phyloP scores from a whole-genome alignment of 164 flowering plant species.

The Aristolochia fimbriata region DNA sequence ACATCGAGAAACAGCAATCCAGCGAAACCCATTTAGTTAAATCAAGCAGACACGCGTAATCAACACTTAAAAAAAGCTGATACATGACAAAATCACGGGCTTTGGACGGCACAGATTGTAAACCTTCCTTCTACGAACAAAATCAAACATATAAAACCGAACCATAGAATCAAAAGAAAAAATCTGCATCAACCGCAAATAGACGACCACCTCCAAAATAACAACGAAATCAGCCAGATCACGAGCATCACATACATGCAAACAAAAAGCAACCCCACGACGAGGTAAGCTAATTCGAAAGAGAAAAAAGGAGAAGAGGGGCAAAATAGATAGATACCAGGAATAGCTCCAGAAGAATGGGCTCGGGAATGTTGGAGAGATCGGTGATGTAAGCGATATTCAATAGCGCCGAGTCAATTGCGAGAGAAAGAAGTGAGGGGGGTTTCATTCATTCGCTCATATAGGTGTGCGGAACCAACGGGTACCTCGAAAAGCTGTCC shows the following conservation, averaged over 20 bases:
- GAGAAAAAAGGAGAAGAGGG: neutral
- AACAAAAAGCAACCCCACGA: neutral
- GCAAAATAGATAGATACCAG: neutral
- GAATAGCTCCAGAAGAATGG: slow-evolving; percentile 10
- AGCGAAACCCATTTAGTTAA: too few relatives aligned
- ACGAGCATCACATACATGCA: neutral
- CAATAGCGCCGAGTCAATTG: slow-evolving; percentile 10
- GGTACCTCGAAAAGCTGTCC: too few relatives aligned
- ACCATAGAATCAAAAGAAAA: too few relatives aligned
- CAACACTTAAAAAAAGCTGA: too few relatives aligned
- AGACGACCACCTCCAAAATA: neutral
- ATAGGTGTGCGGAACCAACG: neutral
- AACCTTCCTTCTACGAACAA: too few relatives aligned
- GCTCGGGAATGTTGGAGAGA: slow-evolving; percentile 13
- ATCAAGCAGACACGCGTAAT: too few relatives aligned
- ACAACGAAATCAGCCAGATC: neutral
- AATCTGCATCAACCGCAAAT: too few relatives aligned
- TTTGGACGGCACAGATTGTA: too few relatives aligned
- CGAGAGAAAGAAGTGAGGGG: slow-evolving; percentile 14
- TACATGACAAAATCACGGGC: too few relatives aligned
- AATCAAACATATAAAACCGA: too few relatives aligned
- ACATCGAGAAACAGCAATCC: too few relatives aligned
- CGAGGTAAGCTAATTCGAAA: neutral
- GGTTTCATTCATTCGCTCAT: slow-evolving; percentile 9
- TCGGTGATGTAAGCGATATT: slow-evolving; percentile 12